These are phyloP conservation scores for Aspergillus tanneri DNA, from an alignment of 2,329 filamentous ascomycete genomes.

Conservation along the genomic window DNA sequence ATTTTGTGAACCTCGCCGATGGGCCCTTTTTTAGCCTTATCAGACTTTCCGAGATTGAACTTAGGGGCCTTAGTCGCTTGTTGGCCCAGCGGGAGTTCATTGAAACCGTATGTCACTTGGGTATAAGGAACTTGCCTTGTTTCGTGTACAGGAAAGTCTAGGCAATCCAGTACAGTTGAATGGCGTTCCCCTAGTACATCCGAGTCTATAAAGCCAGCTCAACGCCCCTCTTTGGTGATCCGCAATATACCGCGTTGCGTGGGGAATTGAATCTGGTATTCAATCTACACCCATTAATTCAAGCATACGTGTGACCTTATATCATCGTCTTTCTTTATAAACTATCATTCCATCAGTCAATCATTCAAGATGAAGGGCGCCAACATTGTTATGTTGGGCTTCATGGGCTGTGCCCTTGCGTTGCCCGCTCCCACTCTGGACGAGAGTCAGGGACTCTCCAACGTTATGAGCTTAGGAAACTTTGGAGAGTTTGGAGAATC, in stretches of 20 bases:
- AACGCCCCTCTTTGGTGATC: not conserved
- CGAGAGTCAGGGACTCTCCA: slow-evolving; percentile 1
- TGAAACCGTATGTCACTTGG: no score
- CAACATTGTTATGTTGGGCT: slow-evolving; percentile 6
- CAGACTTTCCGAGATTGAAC: no score
- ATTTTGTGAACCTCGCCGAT: no score
- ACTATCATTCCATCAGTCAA: not conserved
- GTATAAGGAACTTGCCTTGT: not conserved
- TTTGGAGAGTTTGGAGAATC: no score
- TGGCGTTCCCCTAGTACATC: not conserved
- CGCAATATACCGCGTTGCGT: not conserved
- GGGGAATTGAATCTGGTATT: slow-evolving; percentile 3
- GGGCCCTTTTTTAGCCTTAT: no score
- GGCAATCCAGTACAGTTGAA: not conserved
- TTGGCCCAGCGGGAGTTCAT: no score
- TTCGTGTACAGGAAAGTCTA: not conserved
- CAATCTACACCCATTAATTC: no score
- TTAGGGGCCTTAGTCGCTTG: no score
- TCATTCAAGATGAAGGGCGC: slow-evolving; percentile 13
- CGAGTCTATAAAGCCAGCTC: not conserved
- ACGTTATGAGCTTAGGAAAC: no score
- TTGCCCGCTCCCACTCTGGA: slow-evolving; percentile 4
- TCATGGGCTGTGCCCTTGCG: slow-evolving; percentile 13
- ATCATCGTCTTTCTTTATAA: not conserved
- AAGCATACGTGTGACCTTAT: not conserved